These are phyloP conservation scores for Lactarius akahatsu DNA, from an alignment of 768 basidiomycete genomes.

Conservation along the genomic window DNA sequence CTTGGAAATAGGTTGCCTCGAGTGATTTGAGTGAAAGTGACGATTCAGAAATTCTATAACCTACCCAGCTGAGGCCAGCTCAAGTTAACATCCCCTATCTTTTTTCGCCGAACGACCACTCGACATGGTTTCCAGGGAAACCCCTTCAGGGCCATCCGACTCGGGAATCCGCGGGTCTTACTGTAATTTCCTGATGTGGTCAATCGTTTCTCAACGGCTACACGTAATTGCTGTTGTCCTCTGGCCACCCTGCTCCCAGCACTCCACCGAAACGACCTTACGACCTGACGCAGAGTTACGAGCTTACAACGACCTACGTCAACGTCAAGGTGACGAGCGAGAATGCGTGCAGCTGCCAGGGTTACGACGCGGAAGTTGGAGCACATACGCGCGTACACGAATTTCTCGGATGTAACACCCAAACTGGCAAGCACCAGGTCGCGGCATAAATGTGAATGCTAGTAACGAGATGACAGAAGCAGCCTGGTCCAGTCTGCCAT, in stretches of 20 bases:
- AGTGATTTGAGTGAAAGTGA: conserved; percentile 42
- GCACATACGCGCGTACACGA: conserved; percentile 65
- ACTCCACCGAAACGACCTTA: conserved; percentile 55
- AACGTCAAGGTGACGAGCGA: conserved; percentile 60
- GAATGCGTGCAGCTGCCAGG: conserved; percentile 71
- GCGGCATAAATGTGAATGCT: conserved; percentile 74
- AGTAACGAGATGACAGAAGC: conserved; percentile 78
- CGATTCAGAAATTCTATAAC: conserved; percentile 41
- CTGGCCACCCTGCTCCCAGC: conserved; percentile 41
- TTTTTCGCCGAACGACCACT: conserved; percentile 47
- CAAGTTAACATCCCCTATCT: conserved; percentile 66
- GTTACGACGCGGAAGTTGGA: conserved; percentile 92
- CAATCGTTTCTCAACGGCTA: conserved; percentile 47
- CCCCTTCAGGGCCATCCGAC: conserved; percentile 50
- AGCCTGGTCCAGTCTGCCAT: conserved; percentile 81
- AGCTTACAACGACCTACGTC: conserved; percentile 44
- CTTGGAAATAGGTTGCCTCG: conserved; percentile 75
- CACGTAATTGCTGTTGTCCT: conserved; percentile 47
- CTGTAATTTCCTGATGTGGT: conserved; percentile 50
- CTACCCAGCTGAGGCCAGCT: conserved; percentile 78
- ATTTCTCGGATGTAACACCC: conserved; percentile 79
- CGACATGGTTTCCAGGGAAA: conserved; percentile 75
- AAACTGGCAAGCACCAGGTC: conserved; percentile 80
- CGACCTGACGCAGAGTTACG: conserved; percentile 65
- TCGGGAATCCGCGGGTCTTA: conserved; percentile 41